Evolutionary conservation across 805 yeast species (phyloP).

Genomic region (Komagataella mondaviorum): DNA sequence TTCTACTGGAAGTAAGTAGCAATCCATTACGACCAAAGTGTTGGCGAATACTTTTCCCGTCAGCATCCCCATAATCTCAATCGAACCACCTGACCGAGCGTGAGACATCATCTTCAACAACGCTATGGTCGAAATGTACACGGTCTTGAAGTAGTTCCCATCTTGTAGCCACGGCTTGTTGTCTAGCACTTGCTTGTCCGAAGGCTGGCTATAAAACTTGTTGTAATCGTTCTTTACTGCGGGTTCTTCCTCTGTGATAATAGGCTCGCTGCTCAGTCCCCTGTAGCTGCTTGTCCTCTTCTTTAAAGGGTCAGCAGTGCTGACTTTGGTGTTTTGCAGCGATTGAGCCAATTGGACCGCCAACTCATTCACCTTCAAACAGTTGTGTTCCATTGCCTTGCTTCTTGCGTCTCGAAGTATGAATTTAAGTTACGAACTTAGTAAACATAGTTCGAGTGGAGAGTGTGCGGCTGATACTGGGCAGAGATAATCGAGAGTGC

Average conservation of each 20-base stretch:
- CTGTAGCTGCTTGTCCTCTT: neutral
- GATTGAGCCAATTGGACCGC: neutral
- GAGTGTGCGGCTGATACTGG: neutral
- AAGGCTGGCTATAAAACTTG: neutral
- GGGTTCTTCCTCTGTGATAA: neutral
- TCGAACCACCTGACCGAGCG: slow-evolving; percentile 72
- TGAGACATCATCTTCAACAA: slow-evolving; percentile 65
- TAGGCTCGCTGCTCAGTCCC: neutral
- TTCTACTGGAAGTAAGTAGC: slow-evolving; percentile 80
- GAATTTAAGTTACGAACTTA: no score
- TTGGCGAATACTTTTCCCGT: slow-evolving; percentile 56
- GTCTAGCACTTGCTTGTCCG: neutral
- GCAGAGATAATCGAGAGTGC: neutral
- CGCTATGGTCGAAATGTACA: slow-evolving; percentile 58
- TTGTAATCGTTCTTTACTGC: neutral
- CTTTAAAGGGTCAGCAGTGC: neutral
- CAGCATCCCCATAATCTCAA: slow-evolving; percentile 93
- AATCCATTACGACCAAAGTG: slow-evolving; percentile 61
- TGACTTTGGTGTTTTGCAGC: neutral
- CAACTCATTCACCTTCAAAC: neutral
- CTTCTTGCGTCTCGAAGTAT: neutral
- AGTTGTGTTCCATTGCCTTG: neutral
- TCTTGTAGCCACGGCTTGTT: slow-evolving; percentile 43
- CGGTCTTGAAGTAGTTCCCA: slow-evolving; percentile 46
- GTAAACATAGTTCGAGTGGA: neutral